Conservation (phyloP, 78 protist species). For the Carpediemonas membranifera region DNA sequence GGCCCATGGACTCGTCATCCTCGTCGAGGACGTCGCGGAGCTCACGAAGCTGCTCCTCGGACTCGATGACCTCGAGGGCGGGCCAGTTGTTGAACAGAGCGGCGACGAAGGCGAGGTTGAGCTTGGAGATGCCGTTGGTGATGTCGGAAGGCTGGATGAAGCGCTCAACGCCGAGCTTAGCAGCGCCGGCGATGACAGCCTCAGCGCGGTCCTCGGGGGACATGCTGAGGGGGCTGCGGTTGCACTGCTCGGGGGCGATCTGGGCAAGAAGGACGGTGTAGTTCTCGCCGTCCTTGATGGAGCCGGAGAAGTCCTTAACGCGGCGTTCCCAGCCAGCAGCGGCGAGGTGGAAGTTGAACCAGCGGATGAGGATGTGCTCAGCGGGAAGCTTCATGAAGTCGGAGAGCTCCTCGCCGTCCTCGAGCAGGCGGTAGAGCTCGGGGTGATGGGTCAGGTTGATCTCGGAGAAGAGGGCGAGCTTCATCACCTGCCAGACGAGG, state of each 20-base stretch:
- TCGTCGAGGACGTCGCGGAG: conserved; percentile 29
- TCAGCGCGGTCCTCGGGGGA: conserved; percentile 61
- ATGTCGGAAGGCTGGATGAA: conserved; percentile 64
- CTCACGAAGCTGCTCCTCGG: not conserved
- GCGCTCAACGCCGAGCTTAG: conserved; percentile 60
- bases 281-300: conserved; percentile 52
- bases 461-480: conserved; percentile 53
- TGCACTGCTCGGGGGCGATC: conserved; percentile 51
- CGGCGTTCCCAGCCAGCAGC: conserved; percentile 64
- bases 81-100: conserved; percentile 79
- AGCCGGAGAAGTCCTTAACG: conserved; percentile 65
- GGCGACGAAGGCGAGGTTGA: conserved; percentile 86
- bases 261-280: conserved; percentile 74
- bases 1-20: conserved; percentile 11
- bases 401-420: conserved; percentile 66
- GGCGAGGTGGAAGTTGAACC: conserved; percentile 84
- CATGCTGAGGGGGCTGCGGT: not conserved
- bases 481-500: conserved; percentile 86
- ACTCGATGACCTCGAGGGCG: conserved; percentile 44
- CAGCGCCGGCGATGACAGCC: conserved; percentile 59
- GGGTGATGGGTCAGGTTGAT: conserved; percentile 75
- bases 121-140: conserved; percentile 59
- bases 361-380: conserved; percentile 65
- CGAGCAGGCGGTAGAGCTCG: conserved; percentile 67
- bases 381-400: conserved; percentile 65